Evolutionary conservation across 2,329 filamentous ascomycete species (phyloP).

Genomic region (Reticulascus tulasneorum): DNA sequence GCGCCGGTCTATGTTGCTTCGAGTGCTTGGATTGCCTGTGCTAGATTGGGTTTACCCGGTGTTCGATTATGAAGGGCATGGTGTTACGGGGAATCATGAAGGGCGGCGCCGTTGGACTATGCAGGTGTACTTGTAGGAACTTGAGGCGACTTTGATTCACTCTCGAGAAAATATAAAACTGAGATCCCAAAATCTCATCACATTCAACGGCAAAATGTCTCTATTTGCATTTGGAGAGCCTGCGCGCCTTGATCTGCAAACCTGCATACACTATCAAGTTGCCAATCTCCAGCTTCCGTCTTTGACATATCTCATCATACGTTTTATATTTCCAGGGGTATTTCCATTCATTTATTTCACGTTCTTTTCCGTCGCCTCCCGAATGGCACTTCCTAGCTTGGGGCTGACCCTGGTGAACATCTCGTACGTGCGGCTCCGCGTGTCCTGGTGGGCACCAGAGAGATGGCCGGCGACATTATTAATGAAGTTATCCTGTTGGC

Average conservation of each 20-base stretch:
- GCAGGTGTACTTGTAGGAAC: background rate
- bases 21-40: constrained; percentile 29
- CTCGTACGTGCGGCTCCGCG: constrained; percentile 54
- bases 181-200: too few species aligned
- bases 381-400: constrained; percentile 48
- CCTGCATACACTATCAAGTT: constrained; percentile 6
- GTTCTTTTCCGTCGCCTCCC: constrained; percentile 47
- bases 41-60: constrained; percentile 13
- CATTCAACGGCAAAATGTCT: too few species aligned
- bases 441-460: constrained; percentile 46
- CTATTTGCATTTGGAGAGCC: background rate
- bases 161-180: too few species aligned
- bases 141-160: background rate
- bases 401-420: constrained; percentile 57
- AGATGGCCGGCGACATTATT: constrained; percentile 56
- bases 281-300: constrained; percentile 7
- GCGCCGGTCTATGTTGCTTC: constrained; percentile 35
- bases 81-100: background rate
- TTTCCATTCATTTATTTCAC: constrained; percentile 16
- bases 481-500: constrained; percentile 60
- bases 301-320: constrained; percentile 1
- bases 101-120: background rate
- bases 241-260: background rate
- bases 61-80: too few species aligned
- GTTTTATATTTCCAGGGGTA: background rate